phyloP scores from a whole-genome alignment of 352 stramenopile species.

The Phytophthora chlamydospora region DNA sequence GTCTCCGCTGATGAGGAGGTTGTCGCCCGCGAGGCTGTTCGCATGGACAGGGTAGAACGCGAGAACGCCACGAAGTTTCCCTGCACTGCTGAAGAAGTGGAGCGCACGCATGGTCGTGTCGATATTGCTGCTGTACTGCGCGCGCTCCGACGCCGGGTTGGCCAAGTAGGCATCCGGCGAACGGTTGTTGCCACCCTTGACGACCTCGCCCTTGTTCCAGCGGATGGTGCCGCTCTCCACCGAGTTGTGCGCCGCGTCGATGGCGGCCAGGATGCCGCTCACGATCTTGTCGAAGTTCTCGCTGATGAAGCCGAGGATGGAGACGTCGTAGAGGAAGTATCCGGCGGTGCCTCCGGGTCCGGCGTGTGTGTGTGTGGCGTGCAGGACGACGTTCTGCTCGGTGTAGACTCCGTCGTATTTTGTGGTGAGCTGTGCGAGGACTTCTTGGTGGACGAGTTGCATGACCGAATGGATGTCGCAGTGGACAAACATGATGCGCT shows the following conservation, averaged over 20 bases:
- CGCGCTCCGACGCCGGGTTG: slow-evolving; percentile 65
- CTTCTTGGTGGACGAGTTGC: slow-evolving; percentile 54
- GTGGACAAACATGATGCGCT: slow-evolving; percentile 53
- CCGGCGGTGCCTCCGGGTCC: slow-evolving; percentile 71
- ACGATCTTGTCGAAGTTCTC: slow-evolving; percentile 74
- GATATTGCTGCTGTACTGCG: slow-evolving; percentile 55
- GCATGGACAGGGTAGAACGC: slow-evolving; percentile 76
- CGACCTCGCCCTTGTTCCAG: slow-evolving; percentile 32
- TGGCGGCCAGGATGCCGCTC: slow-evolving; percentile 58
- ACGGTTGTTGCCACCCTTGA: slow-evolving; percentile 65
- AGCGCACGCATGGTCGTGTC: slow-evolving; percentile 77
- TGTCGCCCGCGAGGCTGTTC: slow-evolving; percentile 73
- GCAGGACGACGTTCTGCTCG: slow-evolving; percentile 70
- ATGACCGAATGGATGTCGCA: slow-evolving; percentile 50
- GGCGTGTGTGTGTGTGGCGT: slow-evolving; percentile 83
- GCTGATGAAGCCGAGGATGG: slow-evolving; percentile 46
- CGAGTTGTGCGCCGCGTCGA: slow-evolving; percentile 58
- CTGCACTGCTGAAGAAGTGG: slow-evolving; percentile 35
- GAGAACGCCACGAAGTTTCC: slow-evolving; percentile 49
- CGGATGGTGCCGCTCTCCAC: slow-evolving; percentile 46
- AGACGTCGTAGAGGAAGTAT: slow-evolving; percentile 73
- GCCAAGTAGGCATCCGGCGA: slow-evolving; percentile 66
- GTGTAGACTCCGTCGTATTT: slow-evolving; percentile 47
- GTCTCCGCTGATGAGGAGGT: slow-evolving; percentile 72
- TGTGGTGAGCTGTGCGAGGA: slow-evolving; percentile 38